phyloP scores from a whole-genome alignment of 2,329 filamentous ascomycete genomes.

The Coniella vitis region DNA sequence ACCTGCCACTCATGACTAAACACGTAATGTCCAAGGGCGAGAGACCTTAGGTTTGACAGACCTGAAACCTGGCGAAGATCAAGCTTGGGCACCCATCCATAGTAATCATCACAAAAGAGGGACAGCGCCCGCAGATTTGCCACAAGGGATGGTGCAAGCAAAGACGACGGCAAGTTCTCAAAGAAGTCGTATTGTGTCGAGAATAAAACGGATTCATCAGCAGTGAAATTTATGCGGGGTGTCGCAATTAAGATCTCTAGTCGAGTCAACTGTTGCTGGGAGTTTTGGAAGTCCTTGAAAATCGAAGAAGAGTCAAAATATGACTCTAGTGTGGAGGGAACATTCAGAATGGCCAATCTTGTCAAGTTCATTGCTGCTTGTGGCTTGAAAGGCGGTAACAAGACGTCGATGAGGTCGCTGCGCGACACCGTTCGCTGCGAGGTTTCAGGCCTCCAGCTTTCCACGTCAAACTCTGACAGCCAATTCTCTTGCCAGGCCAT shows the following conservation, averaged over 20 bases:
- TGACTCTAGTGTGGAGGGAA: too few relatives aligned
- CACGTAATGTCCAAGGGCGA: slow-evolving; percentile 33
- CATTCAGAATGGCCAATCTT: too few relatives aligned
- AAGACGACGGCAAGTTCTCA: slow-evolving; percentile 17
- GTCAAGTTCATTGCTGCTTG: too few relatives aligned
- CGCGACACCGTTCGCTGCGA: not conserved
- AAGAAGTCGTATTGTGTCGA: slow-evolving; percentile 19
- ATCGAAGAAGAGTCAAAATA: too few relatives aligned
- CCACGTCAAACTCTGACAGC: not conserved
- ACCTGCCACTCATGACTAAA: slow-evolving; percentile 40
- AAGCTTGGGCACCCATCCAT: slow-evolving; percentile 33
- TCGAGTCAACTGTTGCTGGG: not conserved
- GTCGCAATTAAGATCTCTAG: slow-evolving; percentile 1
- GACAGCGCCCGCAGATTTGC: slow-evolving; percentile 29
- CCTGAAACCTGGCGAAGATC: slow-evolving; percentile 24
- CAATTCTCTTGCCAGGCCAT: not conserved
- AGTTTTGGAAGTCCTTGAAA: too few relatives aligned
- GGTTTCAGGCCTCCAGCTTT: not conserved
- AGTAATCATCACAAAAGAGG: slow-evolving; percentile 30
- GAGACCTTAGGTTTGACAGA: slow-evolving; percentile 33
- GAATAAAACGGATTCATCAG: not conserved
- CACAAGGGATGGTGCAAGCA: slow-evolving; percentile 17
- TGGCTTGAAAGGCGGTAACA: too few relatives aligned
- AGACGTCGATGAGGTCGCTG: not conserved
- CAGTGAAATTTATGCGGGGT: not conserved